Evolutionary conservation across 2,329 filamentous ascomycete species (phyloP).

Genomic region (Pleurostoma richardsiae): DNA sequence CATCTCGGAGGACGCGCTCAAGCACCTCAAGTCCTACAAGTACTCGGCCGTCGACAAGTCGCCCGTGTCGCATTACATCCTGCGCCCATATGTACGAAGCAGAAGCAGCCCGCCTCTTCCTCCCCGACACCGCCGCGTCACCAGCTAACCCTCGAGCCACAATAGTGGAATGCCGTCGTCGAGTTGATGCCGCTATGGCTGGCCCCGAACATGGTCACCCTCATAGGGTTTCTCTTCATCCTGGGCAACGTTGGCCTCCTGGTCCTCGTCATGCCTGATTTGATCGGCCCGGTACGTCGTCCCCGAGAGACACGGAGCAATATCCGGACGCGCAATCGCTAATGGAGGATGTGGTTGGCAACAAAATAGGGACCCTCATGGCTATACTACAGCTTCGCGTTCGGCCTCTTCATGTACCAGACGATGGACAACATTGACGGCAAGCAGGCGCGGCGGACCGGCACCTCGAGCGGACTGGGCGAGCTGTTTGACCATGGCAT

Average conservation of each 20-base stretch:
- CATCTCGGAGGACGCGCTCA: constrained; percentile 83
- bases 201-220: constrained; percentile 94
- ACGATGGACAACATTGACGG: constrained; percentile 99
- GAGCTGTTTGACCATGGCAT: constrained; percentile 99
- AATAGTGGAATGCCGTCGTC: constrained; percentile 94
- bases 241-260: constrained; percentile 73
- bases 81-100: constrained; percentile 82
- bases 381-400: constrained; percentile 93
- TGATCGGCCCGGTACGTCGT: constrained; percentile 74
- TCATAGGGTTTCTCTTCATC: constrained; percentile 93
- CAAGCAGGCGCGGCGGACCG: constrained; percentile 92
- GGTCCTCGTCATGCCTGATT: constrained; percentile 78
- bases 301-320: background rate
- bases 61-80: constrained; percentile 85
- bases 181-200: constrained; percentile 91
- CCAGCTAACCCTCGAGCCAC: constrained; percentile 10
- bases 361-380: constrained; percentile 68
- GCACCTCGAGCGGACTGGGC: constrained; percentile 88
- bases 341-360: no score
- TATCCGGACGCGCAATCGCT: no score
- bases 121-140: constrained; percentile 6
- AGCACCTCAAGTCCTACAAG: constrained; percentile 92
- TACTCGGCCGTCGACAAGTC: constrained; percentile 98
- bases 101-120: constrained; percentile 2
- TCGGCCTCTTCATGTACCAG: constrained; percentile 97